Base-by-base conservation (phyloP, 73 alveolate genomes). In the Paramecium primaurelia region DNA sequence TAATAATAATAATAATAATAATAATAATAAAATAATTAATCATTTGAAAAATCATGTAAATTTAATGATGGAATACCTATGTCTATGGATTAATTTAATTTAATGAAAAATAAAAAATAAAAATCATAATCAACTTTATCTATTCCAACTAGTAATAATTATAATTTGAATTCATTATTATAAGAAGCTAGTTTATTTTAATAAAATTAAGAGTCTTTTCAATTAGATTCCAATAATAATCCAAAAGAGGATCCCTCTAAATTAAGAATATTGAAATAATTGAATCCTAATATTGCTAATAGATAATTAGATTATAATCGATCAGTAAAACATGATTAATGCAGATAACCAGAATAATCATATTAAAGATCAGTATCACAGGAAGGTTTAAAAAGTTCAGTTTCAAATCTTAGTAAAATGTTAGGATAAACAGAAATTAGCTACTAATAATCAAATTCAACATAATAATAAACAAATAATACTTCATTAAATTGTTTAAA, bases 151-250 rank as follows among this genome's bases (percentile, higher is more conserved):
- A 80, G 84, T 64, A 64, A 64, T 64, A 64, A 64, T 64, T 64
- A 80, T 80, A 40, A 80, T 49, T 80, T 80, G 38, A 80, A 34
- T 8, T 42, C 77, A 40, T 25, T 38, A 6, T 47, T 40, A 11
- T 49, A 80, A 49, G 91, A 80, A 25, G 91, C 91, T 11, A 80
- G 91, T 47, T 9, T 80, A 12, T 64, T 64, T 80, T 80, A 80
- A 80, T 80, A 80, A 80, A 80, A 80, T 25, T 12, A 80, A 9
- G 91, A 80, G 10, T 80, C 91, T 3, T 64, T 64, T 34, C 22
- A 73, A 73, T 64, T 64, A 26, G 84, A 64, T 34, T 64, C 84
- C 9, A 64, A 64, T 12, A 64, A 26, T 18, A 64, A 26, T 28
- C 22, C 20, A 0, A 64, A 64, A 14, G 84, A 64, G 30, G 84